phyloP scores from a whole-genome alignment of 495 filamentous ascomycete genomes.

The Antarctomyces pellizariae region DNA sequence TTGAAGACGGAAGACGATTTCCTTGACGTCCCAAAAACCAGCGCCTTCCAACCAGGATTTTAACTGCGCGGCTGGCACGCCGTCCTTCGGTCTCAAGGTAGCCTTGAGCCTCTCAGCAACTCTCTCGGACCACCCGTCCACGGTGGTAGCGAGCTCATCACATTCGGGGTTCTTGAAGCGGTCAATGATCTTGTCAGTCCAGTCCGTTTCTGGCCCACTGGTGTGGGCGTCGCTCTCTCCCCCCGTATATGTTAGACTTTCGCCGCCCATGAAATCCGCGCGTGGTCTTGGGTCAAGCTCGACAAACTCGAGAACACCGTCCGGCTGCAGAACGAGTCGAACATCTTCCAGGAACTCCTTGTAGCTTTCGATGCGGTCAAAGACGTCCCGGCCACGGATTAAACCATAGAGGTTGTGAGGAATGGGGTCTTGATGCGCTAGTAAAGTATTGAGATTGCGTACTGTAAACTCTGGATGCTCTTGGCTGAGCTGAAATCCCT shows the following conservation, averaged over 20 bases:
- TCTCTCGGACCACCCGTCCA: conserved; percentile 5
- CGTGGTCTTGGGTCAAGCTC: conserved; percentile 11
- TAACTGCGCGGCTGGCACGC: conserved; percentile 9
- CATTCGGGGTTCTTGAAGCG: conserved; percentile 8
- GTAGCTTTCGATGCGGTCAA: conserved; percentile 9
- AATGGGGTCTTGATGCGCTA: conserved; percentile 6
- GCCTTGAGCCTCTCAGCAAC: conserved; percentile 8
- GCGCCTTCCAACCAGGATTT: conserved; percentile 10
- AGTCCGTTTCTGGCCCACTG: conserved; percentile 7
- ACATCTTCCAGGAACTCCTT: conserved; percentile 11
- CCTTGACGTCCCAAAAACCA: conserved; percentile 11
- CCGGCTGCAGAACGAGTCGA: conserved; percentile 8
- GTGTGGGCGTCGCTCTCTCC: conserved; percentile 4
- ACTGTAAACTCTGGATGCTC: conserved; percentile 10
- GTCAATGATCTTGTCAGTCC: conserved; percentile 10
- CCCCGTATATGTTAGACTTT: not conserved
- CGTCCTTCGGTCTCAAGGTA: conserved; percentile 8
- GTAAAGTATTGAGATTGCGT: conserved; percentile 9
- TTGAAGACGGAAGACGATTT: conserved; percentile 8
- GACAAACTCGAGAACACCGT: conserved; percentile 12
- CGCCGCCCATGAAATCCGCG: not conserved
- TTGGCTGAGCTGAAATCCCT: conserved; percentile 4
- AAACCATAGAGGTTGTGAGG: conserved; percentile 9
- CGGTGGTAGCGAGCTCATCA: conserved; percentile 7
- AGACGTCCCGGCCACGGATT: conserved; percentile 10